Base-by-base conservation (phyloP, 2,329 filamentous ascomycete species). In the Colletotrichum agaves region DNA sequence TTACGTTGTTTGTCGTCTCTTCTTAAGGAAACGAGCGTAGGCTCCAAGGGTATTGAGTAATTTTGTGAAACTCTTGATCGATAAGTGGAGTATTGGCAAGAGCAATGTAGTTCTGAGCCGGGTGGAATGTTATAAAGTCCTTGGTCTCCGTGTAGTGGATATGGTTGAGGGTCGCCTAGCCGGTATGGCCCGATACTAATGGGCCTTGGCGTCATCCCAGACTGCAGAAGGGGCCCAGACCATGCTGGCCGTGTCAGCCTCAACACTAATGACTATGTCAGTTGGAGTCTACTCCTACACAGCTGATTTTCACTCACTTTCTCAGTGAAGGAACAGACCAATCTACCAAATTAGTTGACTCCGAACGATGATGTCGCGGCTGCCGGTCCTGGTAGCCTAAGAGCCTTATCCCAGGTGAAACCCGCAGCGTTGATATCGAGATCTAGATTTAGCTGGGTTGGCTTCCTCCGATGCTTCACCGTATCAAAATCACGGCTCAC, bases 141-240 rank as follows among this genome's bases (percentile, higher is more conserved):
- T 72, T 77, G 1, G 85, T 87, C 13, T 83, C 81, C 3, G 84
- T 81, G 69, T 84, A 85, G 27, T 85, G 81, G 60, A 86, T 85
- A 6, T 76, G 73, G 58, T 80, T 80, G 0, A 79, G 73, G 7
- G 71, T 76, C 0, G 82, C 78, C 0, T 71, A 70, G 3, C 84
- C 84, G 0, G 78, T 82, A 69, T 87, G 85, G 0, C 73, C 69
- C 0, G 80, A 17, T 82, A 79, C 73, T 82, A 85, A 47, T 81
- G 78, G 15, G 74, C 72, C 4, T 73, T 73, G 1, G 58, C 72
- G 12, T 78, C 74, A 21, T 80, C 74, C 76, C 74, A 80, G 27
- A 80, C 75, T 4, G 71, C 78, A 0, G 77, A 79, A 0, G 78
- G 78, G 0, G 78, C 78, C 78, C 77, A 80, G 2, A 73, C 72